Base-by-base conservation (phyloP, 805 yeast genomes). In the Kazachstania psychrophila region DNA sequence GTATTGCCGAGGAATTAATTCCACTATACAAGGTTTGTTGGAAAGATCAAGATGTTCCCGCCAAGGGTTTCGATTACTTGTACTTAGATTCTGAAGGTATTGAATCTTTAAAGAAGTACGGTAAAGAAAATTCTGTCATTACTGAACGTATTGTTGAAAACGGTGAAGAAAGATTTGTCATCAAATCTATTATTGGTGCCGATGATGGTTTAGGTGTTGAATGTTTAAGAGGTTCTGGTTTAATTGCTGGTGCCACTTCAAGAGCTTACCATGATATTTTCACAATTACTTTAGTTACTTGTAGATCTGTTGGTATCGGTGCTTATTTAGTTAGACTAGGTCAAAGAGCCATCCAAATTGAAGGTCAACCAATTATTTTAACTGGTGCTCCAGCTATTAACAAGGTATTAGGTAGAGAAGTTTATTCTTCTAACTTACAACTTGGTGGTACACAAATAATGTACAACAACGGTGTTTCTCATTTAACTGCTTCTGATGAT, bases 241-340 rank as follows among this genome's bases (percentile, higher is more conserved):
- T 92, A 56, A 92, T 92, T 66, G 99, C 99, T 16, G 99, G 99
- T 65, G 95, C 95, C 20, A 92, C 99, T 32, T 84, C 96, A 10
- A 79, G 86, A 61, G 98, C 98, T 15, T 92, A 92, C 75, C 83
- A 84, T 61, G 99, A 92, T 58, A 92, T 92, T 45, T 92, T 92
- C 70, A 92, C 99, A 15, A 77, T 88, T 41, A 89, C 98, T n/a
- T 72, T 92, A 61, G 98, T 92, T 38, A 92, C 98, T n/a, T 88
- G 97, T 69, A 80, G 99, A 73, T 88, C 97, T 36, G 99, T 92
- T 54, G 99, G 99, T 79, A 92, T 92, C 62, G 99, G 99, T 70
- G 99, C 99, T 31, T 92, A 92, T 60, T 72, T 92, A 60, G 98
- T 92, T 28, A 82, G 99, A 66, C 73, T 92, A 49, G 99, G 99